Evolutionary conservation across 345 rosid species (phyloP), one percentile per base, ranked within the genome.

Genomic region (Anacardium occidentale): DNA sequence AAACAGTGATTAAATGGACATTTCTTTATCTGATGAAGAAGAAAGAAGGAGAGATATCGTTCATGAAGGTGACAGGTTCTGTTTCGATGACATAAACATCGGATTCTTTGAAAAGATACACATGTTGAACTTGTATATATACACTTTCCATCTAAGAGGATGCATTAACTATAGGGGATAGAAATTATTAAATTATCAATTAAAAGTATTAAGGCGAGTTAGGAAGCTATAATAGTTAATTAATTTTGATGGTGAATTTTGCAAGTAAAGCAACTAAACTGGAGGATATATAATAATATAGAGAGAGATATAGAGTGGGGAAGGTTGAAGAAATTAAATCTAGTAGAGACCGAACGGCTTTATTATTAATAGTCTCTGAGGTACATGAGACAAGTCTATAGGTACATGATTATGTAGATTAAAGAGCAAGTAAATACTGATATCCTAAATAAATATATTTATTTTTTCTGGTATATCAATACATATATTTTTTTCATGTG

Each of bases 211-310:
- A 7, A 22, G 11, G 17, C 12, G 26, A 32, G 9, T 50, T 66
- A 14, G 47, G 24, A 61, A 0, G 65, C 10, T 12, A 17, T 65
- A 48, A 14, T 48, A 45, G 51, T 48, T 64, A 18, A 50, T 18
- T 5, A 50, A 8, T 29, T 59, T n/a, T 20, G 45, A 12, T 26
- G 44, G 56, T 60, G 47, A 70, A 60, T 60, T 70, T 70, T 70
- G 74, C 58, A 70, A 70, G 66, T 60, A 48, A 70, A 70, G 74
- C 74, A 70, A 69, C 50, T 52, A 62, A 69, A 69, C 72, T 22
- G 53, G 72, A 18, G 53, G 64, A 58, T 24, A 11, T 56, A 40
- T 24, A 42, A 56, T 64, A 14, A 64, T 42, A 5, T 29, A 37
- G 62, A 57, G 15, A 21, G 62, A 40, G 32, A 17, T 2, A 13